Conservation (phyloP, 345 rosid genomes). For the Camelina neglecta region DNA sequence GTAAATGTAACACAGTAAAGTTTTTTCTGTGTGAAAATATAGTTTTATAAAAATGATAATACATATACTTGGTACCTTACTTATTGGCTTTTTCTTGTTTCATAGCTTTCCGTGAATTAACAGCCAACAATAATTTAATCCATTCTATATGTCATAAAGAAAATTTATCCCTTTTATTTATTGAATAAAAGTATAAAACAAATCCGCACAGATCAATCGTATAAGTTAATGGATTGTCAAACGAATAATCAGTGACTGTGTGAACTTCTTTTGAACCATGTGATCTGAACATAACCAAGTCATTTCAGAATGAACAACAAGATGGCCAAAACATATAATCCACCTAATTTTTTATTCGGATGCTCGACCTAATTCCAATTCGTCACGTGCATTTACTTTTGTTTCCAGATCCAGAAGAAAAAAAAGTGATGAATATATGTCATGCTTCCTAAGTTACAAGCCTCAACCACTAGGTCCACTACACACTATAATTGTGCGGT, state of each 20-base stretch:
- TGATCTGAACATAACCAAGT: not conserved
- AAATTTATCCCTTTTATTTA: no score
- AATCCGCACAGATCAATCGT: no score
- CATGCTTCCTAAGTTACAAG: not conserved
- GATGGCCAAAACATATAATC: not conserved
- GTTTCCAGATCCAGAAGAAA: not conserved
- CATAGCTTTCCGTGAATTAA: no score
- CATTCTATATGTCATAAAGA: no score
- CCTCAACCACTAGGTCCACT: not conserved
- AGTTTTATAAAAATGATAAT: no score
- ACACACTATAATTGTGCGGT: no score
- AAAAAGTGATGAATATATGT: no score
- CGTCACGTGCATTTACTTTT: not conserved
- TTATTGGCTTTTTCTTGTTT: conserved; percentile 18
- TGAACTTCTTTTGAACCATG: not conserved
- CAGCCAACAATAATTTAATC: no score
- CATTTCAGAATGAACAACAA: not conserved
- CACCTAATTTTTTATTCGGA: not conserved
- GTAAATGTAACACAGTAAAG: not conserved
- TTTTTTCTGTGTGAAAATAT: not conserved
- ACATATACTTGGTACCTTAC: not conserved
- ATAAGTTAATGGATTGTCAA: no score
- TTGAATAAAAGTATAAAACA: no score
- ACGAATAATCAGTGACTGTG: no score
- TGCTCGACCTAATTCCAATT: not conserved